Conservation (phyloP, 1,284 basidiomycete species). For the Agroathelia rolfsii region DNA sequence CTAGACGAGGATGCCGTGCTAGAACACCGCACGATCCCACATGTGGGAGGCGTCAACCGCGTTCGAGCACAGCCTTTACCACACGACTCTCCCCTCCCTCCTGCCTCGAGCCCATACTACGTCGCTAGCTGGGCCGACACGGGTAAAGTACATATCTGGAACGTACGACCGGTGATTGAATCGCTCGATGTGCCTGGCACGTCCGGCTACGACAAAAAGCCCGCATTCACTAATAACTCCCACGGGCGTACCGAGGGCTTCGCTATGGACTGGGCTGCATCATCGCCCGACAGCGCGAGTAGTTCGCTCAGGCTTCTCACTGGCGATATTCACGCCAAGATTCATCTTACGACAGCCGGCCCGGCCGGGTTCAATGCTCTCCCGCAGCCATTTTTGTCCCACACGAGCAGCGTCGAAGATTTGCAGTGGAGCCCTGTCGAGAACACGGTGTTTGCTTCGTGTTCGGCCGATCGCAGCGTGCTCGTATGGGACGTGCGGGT, state of each 20-base stretch:
- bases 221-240: constrained; percentile 70
- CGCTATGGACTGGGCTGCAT: constrained; percentile 94
- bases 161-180: constrained; percentile 88
- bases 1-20: constrained; percentile 92
- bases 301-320: constrained; percentile 75
- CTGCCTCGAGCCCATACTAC: constrained; percentile 77
- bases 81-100: constrained; percentile 43
- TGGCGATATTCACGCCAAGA: constrained; percentile 82
- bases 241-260: constrained; percentile 92
- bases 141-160: constrained; percentile 95
- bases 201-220: constrained; percentile 62
- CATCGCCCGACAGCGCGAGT: constrained; percentile 43
- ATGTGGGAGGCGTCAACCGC: constrained; percentile 88
- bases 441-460: constrained; percentile 91
- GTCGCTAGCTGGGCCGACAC: constrained; percentile 93
- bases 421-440: constrained; percentile 95
- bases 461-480: constrained; percentile 87
- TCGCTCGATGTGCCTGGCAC: constrained; percentile 79
- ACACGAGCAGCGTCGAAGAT: constrained; percentile 93
- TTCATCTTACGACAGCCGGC: constrained; percentile 79
- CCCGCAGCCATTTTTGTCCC: constrained; percentile 75
- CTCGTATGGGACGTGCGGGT: constrained; percentile 94
- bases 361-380: constrained; percentile 76
- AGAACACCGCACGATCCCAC: constrained; percentile 88
- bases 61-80: constrained; percentile 79